Base-by-base conservation (phyloP, 225 moss, liverwort and hornwort genomes). In the Climacium dendroides region DNA sequence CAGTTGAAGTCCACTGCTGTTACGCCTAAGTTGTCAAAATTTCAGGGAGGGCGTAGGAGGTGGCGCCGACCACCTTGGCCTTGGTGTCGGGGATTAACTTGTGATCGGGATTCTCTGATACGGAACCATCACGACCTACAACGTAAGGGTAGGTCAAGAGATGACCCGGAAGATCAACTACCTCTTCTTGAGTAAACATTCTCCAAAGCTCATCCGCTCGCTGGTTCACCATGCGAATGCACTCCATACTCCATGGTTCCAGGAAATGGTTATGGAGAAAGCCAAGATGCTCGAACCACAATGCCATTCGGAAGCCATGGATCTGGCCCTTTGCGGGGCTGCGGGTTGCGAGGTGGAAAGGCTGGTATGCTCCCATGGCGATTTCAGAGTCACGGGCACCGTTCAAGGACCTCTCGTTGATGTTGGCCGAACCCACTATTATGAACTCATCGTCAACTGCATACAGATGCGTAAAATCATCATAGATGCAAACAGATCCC, bases 381-480 rank as follows among this genome's bases (percentile, higher is more conserved):
- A 98, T 97, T 89, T 98, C 98, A 19, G 97, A 93, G 87, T 98
- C 97, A 45, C 98, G 95, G 30, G 97, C 89, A 60, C 98, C 98
- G 43, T 95, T 95, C 94, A 97, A 86, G 35, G 98, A 98, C 78
- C 98, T 91, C 87, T 98, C 96, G 87, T 98, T 98, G 90, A 98
- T 98, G 86, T 98, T 98, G 87, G 98, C 97, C 12, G 97, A 97
- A 24, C 98, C 98, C 62, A 97, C 88, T 65, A 98, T 95, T 37
- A 98, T 94, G 82, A 93, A 98, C 89, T 97, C 98, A 65, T 98
- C 98, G 39, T 98, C 98, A 73, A 98, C 98, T 98, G 93, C 94
- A 64, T 30, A 50, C 39, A 76, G 63, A 64, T 39, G 53, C 53
- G 16, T 28, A 64, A 9, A 37, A 22, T 41, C 22, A 77, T 41